Evolutionary conservation across 139 green algal genomes (phyloP), one percentile per base, ranked within the genome.

Genomic region (Picochlorum sp.): DNA sequence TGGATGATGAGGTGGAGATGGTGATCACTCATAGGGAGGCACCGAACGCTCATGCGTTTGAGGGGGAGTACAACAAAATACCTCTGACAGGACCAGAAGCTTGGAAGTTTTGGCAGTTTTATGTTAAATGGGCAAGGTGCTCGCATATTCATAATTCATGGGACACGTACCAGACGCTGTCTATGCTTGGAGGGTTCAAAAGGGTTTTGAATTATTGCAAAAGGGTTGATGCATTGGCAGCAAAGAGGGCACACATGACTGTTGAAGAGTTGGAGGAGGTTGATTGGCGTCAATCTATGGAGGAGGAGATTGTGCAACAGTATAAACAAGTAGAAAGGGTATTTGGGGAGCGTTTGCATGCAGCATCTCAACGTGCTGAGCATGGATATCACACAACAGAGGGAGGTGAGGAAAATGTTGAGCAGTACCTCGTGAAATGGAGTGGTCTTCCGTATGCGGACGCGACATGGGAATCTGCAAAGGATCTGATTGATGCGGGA

Each of bases 171-270:
- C 57, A 62, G 0, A 76, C 72, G 1, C 83, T 97, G 44, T 66
- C 57, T 37, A 63, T 81, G 65, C 49, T 69, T 30, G 37, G 38
- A 4, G 91, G 91, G 21, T 91, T 81, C 85, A 97, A 97, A 85
- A 83, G 90, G 6, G 78, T 97, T 9, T 28, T 83, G 28, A 97
- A 97, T 78, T 97, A 97, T 84, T 92, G 91, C 37, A 85, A 80
- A 58, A 81, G 72, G 50, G 58, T 79, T 23, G 85, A 96, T 16
- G 77, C 87, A 16, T 30, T 75, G 55, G 69, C 81, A 71, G 73
- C 66, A 14, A 30, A 0, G 37, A 20, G 30, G 14, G 11, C 18
- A 49, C 14, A 34, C 8, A 45, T 95, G 45, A 85, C 73, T n/a
- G 70, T 71, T 11, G 90, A 96, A 72, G 90, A 97, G 78, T 62